Percentiles rank a stretch among this genome's conserved stretches.
Evolutionary conservation across 345 rosid genomes (phyloP).

Genomic region (Garcia nutans): DNA sequence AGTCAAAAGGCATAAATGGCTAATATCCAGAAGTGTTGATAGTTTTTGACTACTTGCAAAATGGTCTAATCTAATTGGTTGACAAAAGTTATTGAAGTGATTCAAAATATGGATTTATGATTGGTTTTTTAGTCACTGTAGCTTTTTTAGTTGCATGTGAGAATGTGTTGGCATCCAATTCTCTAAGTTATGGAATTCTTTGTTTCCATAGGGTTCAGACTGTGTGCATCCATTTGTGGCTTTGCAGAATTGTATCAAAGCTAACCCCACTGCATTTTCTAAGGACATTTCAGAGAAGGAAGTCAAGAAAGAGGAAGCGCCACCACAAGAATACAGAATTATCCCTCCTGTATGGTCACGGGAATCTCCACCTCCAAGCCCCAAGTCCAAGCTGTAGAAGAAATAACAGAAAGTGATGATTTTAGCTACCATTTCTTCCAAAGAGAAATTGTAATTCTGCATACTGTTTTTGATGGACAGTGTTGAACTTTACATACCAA

Average conservation of each 20-base stretch:
- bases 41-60: neutral
- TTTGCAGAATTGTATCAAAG: constrained; percentile 78
- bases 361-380: constrained; percentile 42
- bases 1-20: neutral
- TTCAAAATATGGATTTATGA: neutral
- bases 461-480: neutral
- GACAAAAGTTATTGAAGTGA: neutral
- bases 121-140: neutral
- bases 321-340: constrained; percentile 50
- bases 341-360: constrained; percentile 68
- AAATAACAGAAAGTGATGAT: neutral
- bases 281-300: constrained; percentile 45
- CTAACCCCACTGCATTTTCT: constrained; percentile 69
- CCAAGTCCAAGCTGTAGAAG: constrained; percentile 51
- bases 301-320: constrained; percentile 47
- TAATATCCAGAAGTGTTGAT: neutral
- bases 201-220: constrained; percentile 65
- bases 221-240: constrained; percentile 80
- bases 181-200: neutral
- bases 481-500: neutral
- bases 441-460: neutral
- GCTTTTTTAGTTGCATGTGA: neutral
- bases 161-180: neutral
- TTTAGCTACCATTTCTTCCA: neutral
- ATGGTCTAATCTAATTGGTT: neutral